Percentiles rank a stretch among this genome's conserved stretches.
Conservation (phyloP, 805 yeast genomes). For the Groenewaldozyma tartarivorans region DNA sequence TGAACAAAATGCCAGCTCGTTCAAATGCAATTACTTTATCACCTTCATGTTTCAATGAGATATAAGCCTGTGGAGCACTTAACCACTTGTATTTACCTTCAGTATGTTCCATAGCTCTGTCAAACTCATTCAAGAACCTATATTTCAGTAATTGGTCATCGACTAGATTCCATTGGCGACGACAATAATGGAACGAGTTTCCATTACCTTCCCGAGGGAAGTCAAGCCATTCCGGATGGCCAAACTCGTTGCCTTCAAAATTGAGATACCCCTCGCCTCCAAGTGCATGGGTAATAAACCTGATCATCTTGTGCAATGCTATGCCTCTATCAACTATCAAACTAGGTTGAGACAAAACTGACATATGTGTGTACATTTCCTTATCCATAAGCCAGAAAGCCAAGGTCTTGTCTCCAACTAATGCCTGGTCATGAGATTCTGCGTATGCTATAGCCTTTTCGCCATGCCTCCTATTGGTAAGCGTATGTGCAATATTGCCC, state of each 20-base stretch:
- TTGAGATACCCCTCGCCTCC: conserved; percentile 97
- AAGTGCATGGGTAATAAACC: conserved; percentile 77
- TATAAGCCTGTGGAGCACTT: conserved; percentile 64
- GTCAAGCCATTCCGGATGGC: conserved; percentile 98
- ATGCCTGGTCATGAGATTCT: conserved; percentile 95
- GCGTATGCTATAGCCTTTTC: conserved; percentile 88
- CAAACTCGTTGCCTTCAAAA: conserved; percentile 97
- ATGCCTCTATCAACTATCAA: conserved; percentile 82
- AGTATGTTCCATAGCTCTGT: conserved; percentile 68
- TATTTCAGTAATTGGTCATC: conserved; percentile 76
- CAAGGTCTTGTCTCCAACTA: conserved; percentile 92
- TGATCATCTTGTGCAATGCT: conserved; percentile 81
- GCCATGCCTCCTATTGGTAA: conserved; percentile 79
- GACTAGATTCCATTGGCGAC: conserved; percentile 85
- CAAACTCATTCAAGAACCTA: conserved; percentile 71
- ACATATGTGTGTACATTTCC: conserved; percentile 96
- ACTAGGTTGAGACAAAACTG: conserved; percentile 59
- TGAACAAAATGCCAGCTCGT: conserved; percentile 72
- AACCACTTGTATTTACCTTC: conserved; percentile 70
- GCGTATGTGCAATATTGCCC: conserved; percentile 66
- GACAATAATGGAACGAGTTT: conserved; percentile 85
- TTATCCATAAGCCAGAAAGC: conserved; percentile 99
- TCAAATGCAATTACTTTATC: conserved; percentile 89
- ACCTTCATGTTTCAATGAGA: conserved; percentile 77
- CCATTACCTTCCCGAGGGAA: conserved; percentile 87